Evolutionary conservation across 768 basidiomycete species (phyloP), one percentile per base, ranked within the genome.

Genomic region (Gelatoporia subvermispora): DNA sequence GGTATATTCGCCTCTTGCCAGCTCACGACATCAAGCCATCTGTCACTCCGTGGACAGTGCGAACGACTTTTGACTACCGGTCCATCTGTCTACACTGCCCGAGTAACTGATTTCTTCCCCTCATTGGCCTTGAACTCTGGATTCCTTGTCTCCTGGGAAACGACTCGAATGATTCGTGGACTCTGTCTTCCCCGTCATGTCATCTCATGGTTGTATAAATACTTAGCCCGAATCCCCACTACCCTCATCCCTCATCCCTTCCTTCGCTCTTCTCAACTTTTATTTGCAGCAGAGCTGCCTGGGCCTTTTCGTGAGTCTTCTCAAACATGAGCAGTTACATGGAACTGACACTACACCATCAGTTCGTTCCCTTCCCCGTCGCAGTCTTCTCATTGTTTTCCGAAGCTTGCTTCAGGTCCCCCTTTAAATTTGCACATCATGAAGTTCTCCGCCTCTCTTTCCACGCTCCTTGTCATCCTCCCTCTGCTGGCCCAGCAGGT

Each of bases 261-360:
- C 45, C 49, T 44, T 51, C 47, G 38, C 45, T 50, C 54, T 42
- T 48, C 53, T 31, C 56, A 60, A 51, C 51, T 28, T 43, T 48
- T 39, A 20, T 50, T 13, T 54, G 77, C 80, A 81, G 78, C 81
- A 63, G 79, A 51, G 81, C 79, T 81, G 80, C 72, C 58, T 57
- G 56, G 60, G 45, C 48, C 49, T 53, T 58, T 47, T 58, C 55
- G 60, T 63, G 57, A 59, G 58, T 61, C 60, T 64, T 59, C 13
- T 63, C 69, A 8, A 17, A 17, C 37, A 7, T 39, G 20, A n/a
- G 37, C 8, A 17, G 37, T 7, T 39, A 5, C 37, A 39, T 21
- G 16, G 37, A n/a, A 16, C n/a, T 39, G 37, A n/a, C 20, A 39
- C 8, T 22, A 23, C 41, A 3, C 13, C 21, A 42, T 22, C 35